Base-by-base conservation (phyloP, 2,329 filamentous ascomycete species). In the Hyphodiscus sp. region DNA sequence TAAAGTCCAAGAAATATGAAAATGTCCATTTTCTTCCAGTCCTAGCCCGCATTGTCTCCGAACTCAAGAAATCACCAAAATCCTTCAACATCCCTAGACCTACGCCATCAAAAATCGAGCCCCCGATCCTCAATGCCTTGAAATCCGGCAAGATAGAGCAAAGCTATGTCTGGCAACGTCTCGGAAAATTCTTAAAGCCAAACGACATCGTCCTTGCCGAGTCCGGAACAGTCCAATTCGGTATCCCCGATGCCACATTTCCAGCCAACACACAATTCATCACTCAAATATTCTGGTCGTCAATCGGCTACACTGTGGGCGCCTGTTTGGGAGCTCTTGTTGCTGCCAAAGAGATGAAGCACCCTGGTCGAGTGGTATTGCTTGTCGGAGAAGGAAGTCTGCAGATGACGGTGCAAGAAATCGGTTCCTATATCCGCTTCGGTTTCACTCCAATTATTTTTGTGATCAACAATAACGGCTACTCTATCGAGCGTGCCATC, bases 21-120 rank as follows among this genome's bases (percentile, higher is more conserved):
- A 57, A 55, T 41, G 52, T 64, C 26, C 79, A 83, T 54, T 91
- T 92, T 82, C 83, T 83, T 54, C 84, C 86, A 46, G 86, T 95
- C 16, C 75, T 96, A 41, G 77, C 76, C 54, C 87, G 87, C 65
- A 70, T 95, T 19, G 77, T 84, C 18, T 57, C 53, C 18, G 60
- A 58, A 30, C 49, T 65, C 23, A 60, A 62, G 47, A 58, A 60
- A 26, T 52, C 61, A 10, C 41, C 54, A 1, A 54, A 43, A 42
- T 19, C 18, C 33, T 62, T 49, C 48, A 48, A 54, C 23, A 49
- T 58, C 20, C 57, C 53, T 41, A 50, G 47, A 48, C 20, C 45
- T 41, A 51, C 44, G 26, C 10, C 20, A 30, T 9, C 15, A 15
- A 47, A 47, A 26, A 29, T 47, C 13, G 4, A 47, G 20, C 33